Conservation (phyloP, 192 early-diverging fungal species). For the Pilobolus umbonatus region DNA sequence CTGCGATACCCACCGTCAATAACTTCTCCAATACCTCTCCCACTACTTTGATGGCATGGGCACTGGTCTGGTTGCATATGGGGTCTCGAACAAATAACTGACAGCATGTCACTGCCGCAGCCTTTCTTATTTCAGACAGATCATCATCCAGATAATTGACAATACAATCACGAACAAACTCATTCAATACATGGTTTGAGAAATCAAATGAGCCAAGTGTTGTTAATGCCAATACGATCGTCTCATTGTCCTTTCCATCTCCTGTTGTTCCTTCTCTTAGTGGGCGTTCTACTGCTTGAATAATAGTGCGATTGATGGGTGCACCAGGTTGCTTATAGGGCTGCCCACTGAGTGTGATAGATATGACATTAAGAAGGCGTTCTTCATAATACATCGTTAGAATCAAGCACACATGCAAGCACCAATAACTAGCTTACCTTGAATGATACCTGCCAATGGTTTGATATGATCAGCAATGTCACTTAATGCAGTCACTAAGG, state of each 20-base stretch:
- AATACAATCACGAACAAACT: slow-evolving; percentile 85
- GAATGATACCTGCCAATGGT: slow-evolving; percentile 76
- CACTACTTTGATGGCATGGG: slow-evolving; percentile 76
- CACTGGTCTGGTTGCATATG: slow-evolving; percentile 72
- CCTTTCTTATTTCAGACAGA: slow-evolving; percentile 69
- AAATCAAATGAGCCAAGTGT: slow-evolving; percentile 89
- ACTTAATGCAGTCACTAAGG: slow-evolving; percentile 73
- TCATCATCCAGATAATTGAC: slow-evolving; percentile 79
- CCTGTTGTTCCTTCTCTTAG: slow-evolving; percentile 23
- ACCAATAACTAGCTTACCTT: slow-evolving; percentile 49
- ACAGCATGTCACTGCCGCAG: slow-evolving; percentile 82
- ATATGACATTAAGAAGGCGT: slow-evolving; percentile 83
- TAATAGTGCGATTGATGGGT: slow-evolving; percentile 38
- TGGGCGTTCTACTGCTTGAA: slow-evolving; percentile 28
- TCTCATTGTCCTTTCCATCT: slow-evolving; percentile 67
- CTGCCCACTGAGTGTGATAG: slow-evolving; percentile 75
- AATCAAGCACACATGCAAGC: neutral
- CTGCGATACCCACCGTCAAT: slow-evolving; percentile 83
- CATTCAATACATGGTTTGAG: slow-evolving; percentile 73
- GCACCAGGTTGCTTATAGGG: slow-evolving; percentile 75
- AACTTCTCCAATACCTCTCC: slow-evolving; percentile 86
- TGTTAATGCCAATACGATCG: slow-evolving; percentile 73
- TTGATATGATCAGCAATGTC: slow-evolving; percentile 79
- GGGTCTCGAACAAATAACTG: slow-evolving; percentile 77
- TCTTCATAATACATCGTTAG: slow-evolving; percentile 38